These are phyloP conservation scores for Ascoidea asiatica DNA, from an alignment of 805 yeast species.

Conservation along the genomic window DNA sequence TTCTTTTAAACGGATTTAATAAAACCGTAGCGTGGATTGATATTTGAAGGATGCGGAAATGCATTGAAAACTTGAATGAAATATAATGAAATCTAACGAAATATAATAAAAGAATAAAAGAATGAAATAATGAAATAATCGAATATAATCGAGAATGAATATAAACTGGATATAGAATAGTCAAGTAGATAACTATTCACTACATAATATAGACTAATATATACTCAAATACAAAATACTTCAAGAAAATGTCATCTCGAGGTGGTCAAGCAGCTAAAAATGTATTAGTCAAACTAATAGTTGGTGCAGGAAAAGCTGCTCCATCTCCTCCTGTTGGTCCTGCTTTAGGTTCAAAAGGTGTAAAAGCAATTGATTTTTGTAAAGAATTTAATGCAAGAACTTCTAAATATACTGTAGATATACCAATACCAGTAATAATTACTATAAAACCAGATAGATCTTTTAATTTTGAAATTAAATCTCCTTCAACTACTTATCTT, in stretches of 20 bases:
- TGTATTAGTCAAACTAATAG: constrained; percentile 72
- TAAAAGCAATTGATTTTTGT: constrained; percentile 95
- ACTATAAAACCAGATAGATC: constrained; percentile 88
- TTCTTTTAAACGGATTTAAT: no score
- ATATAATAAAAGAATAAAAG: no score
- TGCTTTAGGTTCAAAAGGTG: constrained; percentile 96
- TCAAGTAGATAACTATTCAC: no score
- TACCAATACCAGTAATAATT: constrained; percentile 78
- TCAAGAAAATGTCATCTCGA: background rate
- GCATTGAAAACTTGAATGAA: no score
- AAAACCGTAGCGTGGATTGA: no score
- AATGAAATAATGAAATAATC: no score
- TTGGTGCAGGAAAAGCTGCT: constrained; percentile 96
- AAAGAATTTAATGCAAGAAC: constrained; percentile 97
- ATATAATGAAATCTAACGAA: no score
- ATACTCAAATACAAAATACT: no score
- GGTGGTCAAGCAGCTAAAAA: constrained; percentile 31
- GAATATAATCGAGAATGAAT: no score
- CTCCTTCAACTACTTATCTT: constrained; percentile 87
- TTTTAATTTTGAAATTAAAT: constrained; percentile 72
- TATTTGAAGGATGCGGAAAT: no score
- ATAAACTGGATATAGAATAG: no score
- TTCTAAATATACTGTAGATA: constrained; percentile 72
- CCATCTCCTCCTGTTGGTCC: constrained; percentile 99
- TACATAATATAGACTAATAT: no score